A percentile compares a stretch with the other conserved stretches of the same genome.
These are phyloP conservation scores for Hamigera avellanea DNA, from an alignment of 495 filamentous ascomycete species.

Conservation along the genomic window DNA sequence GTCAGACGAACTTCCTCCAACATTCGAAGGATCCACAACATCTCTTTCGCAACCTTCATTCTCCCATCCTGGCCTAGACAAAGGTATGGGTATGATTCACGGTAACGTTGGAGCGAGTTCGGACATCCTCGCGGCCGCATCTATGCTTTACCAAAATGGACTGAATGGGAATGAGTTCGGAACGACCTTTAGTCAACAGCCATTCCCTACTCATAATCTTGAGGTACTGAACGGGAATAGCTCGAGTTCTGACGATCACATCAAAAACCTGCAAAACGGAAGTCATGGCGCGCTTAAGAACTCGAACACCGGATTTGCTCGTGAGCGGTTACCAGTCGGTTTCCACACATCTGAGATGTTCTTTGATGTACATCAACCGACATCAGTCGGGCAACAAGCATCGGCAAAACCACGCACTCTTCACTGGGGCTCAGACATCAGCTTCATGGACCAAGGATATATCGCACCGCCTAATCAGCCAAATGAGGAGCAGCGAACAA, in stretches of 20 bases:
- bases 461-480: conserved; percentile 40
- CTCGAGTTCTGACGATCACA: no score
- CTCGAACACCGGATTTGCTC: conserved; percentile 6
- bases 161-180: conserved; percentile 19
- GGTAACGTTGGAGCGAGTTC: conserved; percentile 12
- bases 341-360: conserved; percentile 36
- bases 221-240: no score
- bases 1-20: conserved; percentile 45
- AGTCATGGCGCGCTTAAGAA: conserved; percentile 4
- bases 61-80: conserved; percentile 16
- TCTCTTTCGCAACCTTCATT: conserved; percentile 43
- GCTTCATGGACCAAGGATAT: conserved; percentile 48
- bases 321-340: conserved; percentile 16
- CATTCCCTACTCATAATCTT: conserved; percentile 9
- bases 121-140: conserved; percentile 42
- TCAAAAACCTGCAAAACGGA: background rate
- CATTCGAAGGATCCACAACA: conserved; percentile 48
- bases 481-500: conserved; percentile 41
- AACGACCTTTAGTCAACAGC: conserved; percentile 17
- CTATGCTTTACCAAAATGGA: conserved; percentile 33
- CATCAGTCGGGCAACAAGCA: conserved; percentile 28
- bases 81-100: conserved; percentile 12
- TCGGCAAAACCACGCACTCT: conserved; percentile 29
- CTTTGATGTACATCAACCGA: conserved; percentile 30
- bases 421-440: conserved; percentile 55